Conservation (phyloP, 495 filamentous ascomycete genomes). For the Friedmanniomyces endolithicus region DNA sequence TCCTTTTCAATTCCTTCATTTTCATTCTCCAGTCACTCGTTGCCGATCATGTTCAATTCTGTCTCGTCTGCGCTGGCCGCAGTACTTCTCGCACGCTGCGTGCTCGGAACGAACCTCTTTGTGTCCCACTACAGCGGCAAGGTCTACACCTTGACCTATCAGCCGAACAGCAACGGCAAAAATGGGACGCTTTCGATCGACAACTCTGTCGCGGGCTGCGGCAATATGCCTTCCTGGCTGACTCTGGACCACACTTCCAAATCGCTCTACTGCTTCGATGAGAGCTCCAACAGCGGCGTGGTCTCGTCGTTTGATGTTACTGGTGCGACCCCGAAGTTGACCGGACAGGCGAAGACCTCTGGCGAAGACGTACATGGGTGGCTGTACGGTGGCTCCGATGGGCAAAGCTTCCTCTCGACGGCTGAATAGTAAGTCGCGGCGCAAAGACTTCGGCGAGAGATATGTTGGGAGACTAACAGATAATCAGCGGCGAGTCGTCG, state of each 20-base stretch:
- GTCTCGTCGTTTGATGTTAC: slow-evolving; percentile 13
- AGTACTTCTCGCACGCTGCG: neutral
- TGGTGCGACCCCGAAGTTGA: slow-evolving; percentile 16
- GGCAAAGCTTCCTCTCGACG: slow-evolving; percentile 17
- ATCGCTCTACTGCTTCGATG: slow-evolving; percentile 24
- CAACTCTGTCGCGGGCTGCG: slow-evolving; percentile 8
- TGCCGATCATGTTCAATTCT: neutral
- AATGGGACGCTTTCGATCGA: slow-evolving; percentile 8
- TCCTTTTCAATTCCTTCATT: too few species aligned
- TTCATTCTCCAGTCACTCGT: neutral
- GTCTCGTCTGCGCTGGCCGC: neutral
- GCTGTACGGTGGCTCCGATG: slow-evolving; percentile 18
- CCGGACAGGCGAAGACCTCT: slow-evolving; percentile 16
- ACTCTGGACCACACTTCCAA: slow-evolving; percentile 9
- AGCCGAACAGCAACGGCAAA: neutral
- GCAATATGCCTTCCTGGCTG: slow-evolving; percentile 23
- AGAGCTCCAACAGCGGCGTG: slow-evolving; percentile 23
- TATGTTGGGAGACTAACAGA: neutral
- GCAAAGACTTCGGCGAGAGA: neutral
- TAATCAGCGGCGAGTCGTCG: slow-evolving; percentile 7
- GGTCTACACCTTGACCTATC: slow-evolving; percentile 10
- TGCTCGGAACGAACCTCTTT: slow-evolving; percentile 14
- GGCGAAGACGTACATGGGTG: slow-evolving; percentile 20
- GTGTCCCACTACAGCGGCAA: slow-evolving; percentile 19
- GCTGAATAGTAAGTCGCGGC: slow-evolving; percentile 19